Evolutionary conservation across 192 early-diverging fungal genomes (phyloP), one percentile per base, ranked within the genome.

Genomic region (Tieghemiomyces parasiticus): DNA sequence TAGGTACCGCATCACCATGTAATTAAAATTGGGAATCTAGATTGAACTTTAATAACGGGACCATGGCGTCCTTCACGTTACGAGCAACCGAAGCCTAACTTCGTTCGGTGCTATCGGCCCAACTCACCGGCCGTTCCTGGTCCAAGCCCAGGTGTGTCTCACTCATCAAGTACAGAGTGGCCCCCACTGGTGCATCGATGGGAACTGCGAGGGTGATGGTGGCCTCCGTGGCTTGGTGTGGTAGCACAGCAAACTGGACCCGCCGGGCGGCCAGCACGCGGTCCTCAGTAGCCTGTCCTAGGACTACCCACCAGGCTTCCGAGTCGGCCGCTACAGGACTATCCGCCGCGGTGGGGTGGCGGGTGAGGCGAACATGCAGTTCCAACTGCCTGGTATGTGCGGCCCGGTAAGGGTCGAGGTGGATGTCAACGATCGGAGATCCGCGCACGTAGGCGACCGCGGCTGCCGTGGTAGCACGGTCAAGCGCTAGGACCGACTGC

Each of bases 131-230:
- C n/a, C n/a, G 56, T 20, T 77, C 73, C 66, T 84, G 79, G 58
- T 89, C 87, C 25, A 87, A 70, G 0, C 85, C 85, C 59, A 87
- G 32, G 64, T 94, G 91, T 0, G 82, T 89, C 66, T 94, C 91
- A 63, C 81, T 84, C 34, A 81, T 76, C 3, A 92, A 52, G 61
- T 75, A 67, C 24, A 94, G 56, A 45, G 50, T 75, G 59, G 70
- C 59, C 35, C 59, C 69, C 49, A 75, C 70, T 14, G 61, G 35
- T n/a, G 76, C 60, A 29, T n/a, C n/a, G n/a, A n/a, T n/a, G n/a
- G 61, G 63, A 2, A 34, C 52, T 22, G 24, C 26, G 44, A 38
- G 47, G 20, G 44, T 46, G 3, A 32, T 14, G 28, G 71, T 70
- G 30, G 67, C 70, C 9, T 67, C 70, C 28, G 67, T 75, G 50